Evolutionary conservation across 2,329 filamentous ascomycete genomes (phyloP).

Genomic region (Cladosporium cucumerinum): DNA sequence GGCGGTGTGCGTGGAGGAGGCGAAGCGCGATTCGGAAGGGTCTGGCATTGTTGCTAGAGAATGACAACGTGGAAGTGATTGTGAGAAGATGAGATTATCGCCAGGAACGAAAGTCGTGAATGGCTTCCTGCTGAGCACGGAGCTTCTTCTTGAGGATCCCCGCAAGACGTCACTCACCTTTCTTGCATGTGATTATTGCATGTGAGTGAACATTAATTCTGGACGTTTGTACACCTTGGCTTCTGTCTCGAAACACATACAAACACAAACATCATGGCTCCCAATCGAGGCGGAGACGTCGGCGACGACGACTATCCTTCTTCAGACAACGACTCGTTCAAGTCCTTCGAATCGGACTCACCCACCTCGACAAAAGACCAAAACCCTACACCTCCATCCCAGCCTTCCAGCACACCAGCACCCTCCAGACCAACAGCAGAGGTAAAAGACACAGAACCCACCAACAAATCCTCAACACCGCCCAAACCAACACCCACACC

Average conservation of each 20-base stretch:
- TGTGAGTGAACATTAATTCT: neutral
- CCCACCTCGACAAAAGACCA: conserved; percentile 6
- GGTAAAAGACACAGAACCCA: neutral
- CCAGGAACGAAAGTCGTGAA: neutral
- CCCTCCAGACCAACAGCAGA: neutral
- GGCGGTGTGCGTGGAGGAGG: conserved; percentile 69
- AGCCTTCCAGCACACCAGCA: neutral
- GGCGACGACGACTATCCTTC: conserved; percentile 15
- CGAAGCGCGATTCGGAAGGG: conserved; percentile 56
- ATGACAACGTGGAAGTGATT: neutral
- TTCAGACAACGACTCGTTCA: conserved; percentile 27
- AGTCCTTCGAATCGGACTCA: conserved; percentile 30
- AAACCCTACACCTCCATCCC: neutral
- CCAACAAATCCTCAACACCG: neutral
- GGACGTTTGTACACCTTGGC: neutral
- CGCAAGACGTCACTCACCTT: conserved; percentile 10
- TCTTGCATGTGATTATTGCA: conserved; percentile 10
- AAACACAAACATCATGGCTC: neutral
- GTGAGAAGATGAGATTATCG: neutral
- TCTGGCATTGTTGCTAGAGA: neutral
- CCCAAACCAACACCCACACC: neutral
- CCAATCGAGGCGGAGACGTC: neutral
- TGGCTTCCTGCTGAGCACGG: neutral
- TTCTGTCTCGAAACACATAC: neutral
- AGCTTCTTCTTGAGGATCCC: neutral